A percentile compares a stretch with the other conserved stretches of the same genome.
These are phyloP conservation scores for Canavalia gladiata DNA, from an alignment of 306 rosid species.

Conservation along the genomic window DNA sequence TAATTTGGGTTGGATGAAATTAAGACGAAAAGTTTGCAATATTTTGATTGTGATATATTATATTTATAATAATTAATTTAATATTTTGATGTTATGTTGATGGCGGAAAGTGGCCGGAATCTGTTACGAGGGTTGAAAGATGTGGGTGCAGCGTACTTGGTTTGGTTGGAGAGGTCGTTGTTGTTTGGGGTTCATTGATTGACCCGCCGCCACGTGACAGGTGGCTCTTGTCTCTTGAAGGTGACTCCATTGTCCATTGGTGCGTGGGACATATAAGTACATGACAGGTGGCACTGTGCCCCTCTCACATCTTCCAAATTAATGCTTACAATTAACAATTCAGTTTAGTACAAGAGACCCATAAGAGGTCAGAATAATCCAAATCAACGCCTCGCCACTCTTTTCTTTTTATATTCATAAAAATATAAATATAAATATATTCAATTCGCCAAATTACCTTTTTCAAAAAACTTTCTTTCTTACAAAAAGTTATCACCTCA, in stretches of 20 bases:
- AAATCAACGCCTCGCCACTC: too few species aligned
- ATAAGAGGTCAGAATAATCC: too few species aligned
- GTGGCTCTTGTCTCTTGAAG: conserved; percentile 32
- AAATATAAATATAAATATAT: too few species aligned
- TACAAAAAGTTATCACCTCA: neutral
- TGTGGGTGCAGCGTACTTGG: conserved; percentile 22
- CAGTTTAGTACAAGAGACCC: too few species aligned
- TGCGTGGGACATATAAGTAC: neutral
- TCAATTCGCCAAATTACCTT: too few species aligned
- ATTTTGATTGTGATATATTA: neutral
- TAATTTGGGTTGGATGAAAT: neutral
- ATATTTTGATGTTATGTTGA: neutral
- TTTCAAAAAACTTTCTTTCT: too few species aligned
- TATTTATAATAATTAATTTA: neutral
- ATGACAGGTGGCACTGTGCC: neutral
- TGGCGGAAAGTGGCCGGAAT: neutral
- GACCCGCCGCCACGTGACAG: conserved; percentile 49
- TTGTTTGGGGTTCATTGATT: neutral
- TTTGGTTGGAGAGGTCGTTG: conserved; percentile 1
- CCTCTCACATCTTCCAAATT: neutral
- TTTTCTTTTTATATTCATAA: too few species aligned
- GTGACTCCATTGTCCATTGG: neutral
- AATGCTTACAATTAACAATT: neutral
- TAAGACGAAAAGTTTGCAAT: neutral
- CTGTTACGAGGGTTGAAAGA: neutral